Evolutionary conservation across 164 flowering plant genomes (phyloP).

Genomic region (Stephania japonica): DNA sequence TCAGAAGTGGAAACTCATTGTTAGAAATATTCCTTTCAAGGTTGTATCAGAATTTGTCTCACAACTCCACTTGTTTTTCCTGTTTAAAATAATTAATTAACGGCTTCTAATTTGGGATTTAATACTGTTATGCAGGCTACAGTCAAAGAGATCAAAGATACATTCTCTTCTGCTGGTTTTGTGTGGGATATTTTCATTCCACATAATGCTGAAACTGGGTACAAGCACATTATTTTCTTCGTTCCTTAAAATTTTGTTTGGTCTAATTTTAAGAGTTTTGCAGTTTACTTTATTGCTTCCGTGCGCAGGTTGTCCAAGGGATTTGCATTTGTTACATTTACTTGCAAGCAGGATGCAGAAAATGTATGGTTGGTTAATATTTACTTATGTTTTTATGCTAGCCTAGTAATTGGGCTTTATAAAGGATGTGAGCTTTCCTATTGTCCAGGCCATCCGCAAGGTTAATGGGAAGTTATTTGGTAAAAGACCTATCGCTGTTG

Average conservation of each 20-base stretch:
- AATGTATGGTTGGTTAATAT: constrained; percentile 38
- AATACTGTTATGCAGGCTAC: constrained; percentile 48
- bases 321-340: constrained; percentile 89
- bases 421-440: neutral
- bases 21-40: constrained; percentile 93
- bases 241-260: neutral
- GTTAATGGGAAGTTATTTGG: constrained; percentile 69
- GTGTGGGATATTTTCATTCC: constrained; percentile 94
- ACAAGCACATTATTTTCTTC: constrained; percentile 11
- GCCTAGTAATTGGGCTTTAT: neutral
- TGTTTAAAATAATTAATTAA: constrained; percentile 1
- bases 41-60: constrained; percentile 23
- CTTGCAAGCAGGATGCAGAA: constrained; percentile 87
- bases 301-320: constrained; percentile 68
- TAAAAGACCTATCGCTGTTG: constrained; percentile 87
- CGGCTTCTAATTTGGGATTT: constrained; percentile 8
- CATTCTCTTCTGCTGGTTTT: constrained; percentile 68
- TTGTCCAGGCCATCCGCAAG: constrained; percentile 68
- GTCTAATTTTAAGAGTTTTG: neutral
- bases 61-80: constrained; percentile 6
- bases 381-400: neutral
- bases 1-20: constrained; percentile 87
- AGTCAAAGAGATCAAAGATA: constrained; percentile 59
- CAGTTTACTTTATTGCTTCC: neutral
- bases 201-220: constrained; percentile 65